These are phyloP conservation scores for Globisporangium acanthophoron DNA, from an alignment of 352 stramenopile genomes.

Conservation along the genomic window DNA sequence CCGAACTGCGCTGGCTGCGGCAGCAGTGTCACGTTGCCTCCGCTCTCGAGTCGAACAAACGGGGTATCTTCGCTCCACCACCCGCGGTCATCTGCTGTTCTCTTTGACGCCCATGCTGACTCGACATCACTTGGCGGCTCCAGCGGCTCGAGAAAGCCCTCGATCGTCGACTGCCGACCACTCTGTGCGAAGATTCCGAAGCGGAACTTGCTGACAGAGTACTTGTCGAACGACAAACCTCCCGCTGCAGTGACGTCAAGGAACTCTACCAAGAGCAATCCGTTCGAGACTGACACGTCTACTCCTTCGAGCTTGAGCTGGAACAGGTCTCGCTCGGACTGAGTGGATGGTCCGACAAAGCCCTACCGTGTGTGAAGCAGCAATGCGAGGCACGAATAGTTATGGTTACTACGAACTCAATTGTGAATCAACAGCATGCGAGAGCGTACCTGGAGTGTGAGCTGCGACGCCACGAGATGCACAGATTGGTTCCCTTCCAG, in stretches of 20 bases:
- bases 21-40: slow-evolving; percentile 32
- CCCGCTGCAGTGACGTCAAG: slow-evolving; percentile 28
- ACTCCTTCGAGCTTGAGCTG: slow-evolving; percentile 23
- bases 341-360: slow-evolving; percentile 42
- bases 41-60: slow-evolving; percentile 26
- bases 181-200: slow-evolving; percentile 25
- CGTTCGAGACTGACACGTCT: slow-evolving; percentile 49
- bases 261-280: slow-evolving; percentile 31
- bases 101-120: not conserved
- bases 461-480: slow-evolving; percentile 31
- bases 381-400: not conserved
- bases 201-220: slow-evolving; percentile 62
- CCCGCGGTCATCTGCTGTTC: no score
- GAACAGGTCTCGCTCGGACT: slow-evolving; percentile 35
- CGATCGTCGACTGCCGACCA: slow-evolving; percentile 22
- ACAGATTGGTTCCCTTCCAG: slow-evolving; percentile 26
- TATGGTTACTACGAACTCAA: not conserved
- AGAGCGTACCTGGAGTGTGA: slow-evolving; percentile 35
- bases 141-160: slow-evolving; percentile 43
- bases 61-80: slow-evolving; percentile 1
- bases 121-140: not conserved
- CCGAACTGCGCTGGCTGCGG: slow-evolving; percentile 49
- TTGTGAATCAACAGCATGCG: not conserved
- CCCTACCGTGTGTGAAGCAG: slow-evolving; percentile 15
- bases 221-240: slow-evolving; percentile 51